phyloP scores from a whole-genome alignment of 1,139 yeast species.

The Lizanozyma gosingica region DNA sequence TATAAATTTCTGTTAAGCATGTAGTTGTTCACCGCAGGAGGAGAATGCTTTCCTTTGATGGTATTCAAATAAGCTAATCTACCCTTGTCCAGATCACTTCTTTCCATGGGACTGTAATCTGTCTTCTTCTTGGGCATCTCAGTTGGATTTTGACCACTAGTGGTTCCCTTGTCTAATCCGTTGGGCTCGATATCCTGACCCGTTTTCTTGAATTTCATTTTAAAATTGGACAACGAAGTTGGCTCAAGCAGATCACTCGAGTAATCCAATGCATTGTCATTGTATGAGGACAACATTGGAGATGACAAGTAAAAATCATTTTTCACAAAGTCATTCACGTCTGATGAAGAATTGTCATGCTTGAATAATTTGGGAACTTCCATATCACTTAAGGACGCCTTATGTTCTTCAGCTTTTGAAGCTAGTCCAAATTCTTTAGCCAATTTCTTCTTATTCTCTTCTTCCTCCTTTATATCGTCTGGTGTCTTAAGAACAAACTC shows the following conservation, averaged over 20 bases:
- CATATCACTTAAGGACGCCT: not conserved
- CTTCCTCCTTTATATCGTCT: constrained; percentile 2
- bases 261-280: constrained; percentile 3
- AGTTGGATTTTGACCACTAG: not conserved
- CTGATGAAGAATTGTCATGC: constrained; percentile 8
- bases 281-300: constrained; percentile 23
- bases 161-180: not conserved
- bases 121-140: not conserved
- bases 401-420: not conserved
- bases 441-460: constrained; percentile 1
- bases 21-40: not conserved
- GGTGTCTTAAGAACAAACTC: constrained; percentile 1
- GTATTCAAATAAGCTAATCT: not conserved
- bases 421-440: not conserved
- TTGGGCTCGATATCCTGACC: not conserved
- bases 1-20: not conserved
- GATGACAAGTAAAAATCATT: constrained; percentile 32
- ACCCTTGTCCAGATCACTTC: not conserved
- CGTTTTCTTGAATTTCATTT: not conserved
- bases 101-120: not conserved
- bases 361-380: not conserved
- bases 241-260: not conserved
- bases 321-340: constrained; percentile 22
- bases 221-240: not conserved
- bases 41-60: not conserved